Evolutionary conservation across 2,329 filamentous ascomycete species (phyloP), one percentile per base, ranked within the genome.

Genomic region (Phialophora chinensis): DNA sequence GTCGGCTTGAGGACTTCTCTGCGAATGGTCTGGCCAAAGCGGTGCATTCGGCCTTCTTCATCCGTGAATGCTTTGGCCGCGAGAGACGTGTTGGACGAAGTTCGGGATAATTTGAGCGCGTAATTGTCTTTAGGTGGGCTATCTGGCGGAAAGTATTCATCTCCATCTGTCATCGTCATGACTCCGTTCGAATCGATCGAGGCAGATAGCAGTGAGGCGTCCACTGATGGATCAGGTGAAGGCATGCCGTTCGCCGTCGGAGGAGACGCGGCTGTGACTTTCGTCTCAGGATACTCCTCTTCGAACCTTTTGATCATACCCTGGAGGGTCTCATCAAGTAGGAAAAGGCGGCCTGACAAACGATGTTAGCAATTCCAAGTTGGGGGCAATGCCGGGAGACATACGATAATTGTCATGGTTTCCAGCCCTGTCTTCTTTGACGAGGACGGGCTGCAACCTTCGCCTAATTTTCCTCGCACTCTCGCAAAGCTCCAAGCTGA

Each of bases 291-390:
- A 74, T 93, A 98, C 78, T 98, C 94, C 76, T 96, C 91, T 77
- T 98, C 95, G 76, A 98, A 99, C 31, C 95, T 90, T 76, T 92
- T 89, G 74, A 98, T 98, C 80, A 98, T 97, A 71, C 90, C 90
- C 74, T 93, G 86, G 10, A 99, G 84, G 0, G 95, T 98, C 67
- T 90, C 84, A 74, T 97, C 93, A 33, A 99, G 86, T 85, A 97
- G 97, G 52, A 90, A 83, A 23, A 98, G 86, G 57, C 91, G 90
- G 42, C 88, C 89, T 91, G 67, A n/a, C 58, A 23, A 54, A 14
- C 33, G 35, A 53, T 23, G 63, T 79, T 70, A 79, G 75, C 63
- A 71, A 71, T 17, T 55, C 61, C 35, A 53, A 62, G 25, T 54
- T n/a, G 61, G 14, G 60, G 57, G 38, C 44, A 53, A n/a, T 60